These are phyloP conservation scores for Cryptococcus neoformans DNA, from an alignment of 1,284 basidiomycete genomes.

Conservation along the genomic window DNA sequence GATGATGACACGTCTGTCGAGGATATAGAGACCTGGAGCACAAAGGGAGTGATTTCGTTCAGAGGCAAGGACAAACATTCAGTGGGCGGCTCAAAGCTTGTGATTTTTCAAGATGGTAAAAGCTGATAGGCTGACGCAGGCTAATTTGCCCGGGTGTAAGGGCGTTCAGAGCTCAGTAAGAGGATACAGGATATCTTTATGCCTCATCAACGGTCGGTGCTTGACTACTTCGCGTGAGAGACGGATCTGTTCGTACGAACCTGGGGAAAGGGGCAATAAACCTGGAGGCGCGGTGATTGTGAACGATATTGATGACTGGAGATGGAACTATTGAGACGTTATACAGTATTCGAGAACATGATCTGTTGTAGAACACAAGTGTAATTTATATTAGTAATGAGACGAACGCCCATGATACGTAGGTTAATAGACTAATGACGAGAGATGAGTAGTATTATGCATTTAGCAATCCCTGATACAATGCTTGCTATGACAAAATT, in stretches of 20 bases:
- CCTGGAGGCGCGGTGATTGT: constrained; percentile 24
- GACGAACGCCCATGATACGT: not conserved
- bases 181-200: constrained; percentile 35
- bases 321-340: constrained; percentile 23
- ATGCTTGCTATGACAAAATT: not conserved
- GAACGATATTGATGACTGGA: constrained; percentile 42
- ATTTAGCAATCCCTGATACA: not conserved
- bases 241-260: constrained; percentile 34
- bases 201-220: constrained; percentile 24
- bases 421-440: no score
- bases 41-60: constrained; percentile 19
- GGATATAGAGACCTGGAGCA: constrained; percentile 17
- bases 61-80: constrained; percentile 14
- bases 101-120: no score
- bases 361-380: not conserved
- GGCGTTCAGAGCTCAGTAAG: constrained; percentile 23
- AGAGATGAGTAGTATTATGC: constrained; percentile 7
- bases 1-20: constrained; percentile 14
- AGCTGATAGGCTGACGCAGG: no score
- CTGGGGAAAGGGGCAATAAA: constrained; percentile 29
- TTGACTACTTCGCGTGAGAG: constrained; percentile 24
- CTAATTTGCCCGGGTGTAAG: no score
- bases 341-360: not conserved
- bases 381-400: not conserved
- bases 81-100: constrained; percentile 4